Evolutionary conservation across 1,139 yeast species (phyloP), one percentile per base, ranked within the genome.

Genomic region (Saccharomyces hybrid): DNA sequence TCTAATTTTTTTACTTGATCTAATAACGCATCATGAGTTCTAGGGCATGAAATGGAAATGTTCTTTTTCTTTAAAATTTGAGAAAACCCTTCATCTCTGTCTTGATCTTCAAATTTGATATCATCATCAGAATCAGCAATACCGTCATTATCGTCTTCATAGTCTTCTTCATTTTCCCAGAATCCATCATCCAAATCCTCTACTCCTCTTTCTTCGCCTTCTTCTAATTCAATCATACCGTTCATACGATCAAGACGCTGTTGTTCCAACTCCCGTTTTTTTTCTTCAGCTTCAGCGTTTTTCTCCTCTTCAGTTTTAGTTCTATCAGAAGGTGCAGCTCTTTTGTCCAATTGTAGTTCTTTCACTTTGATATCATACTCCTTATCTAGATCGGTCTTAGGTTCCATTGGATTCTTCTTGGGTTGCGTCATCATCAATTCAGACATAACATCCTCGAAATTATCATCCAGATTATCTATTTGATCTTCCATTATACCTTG

Each of bases 261-360:
- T 50, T 80, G 81, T 67, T 90, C 97, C 57, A 89, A 76, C 63
- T 82, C 80, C 63, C 81, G 81, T 72, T 79, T 76, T 63, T 80
- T 82, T 42, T 84, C 90, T 6, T 79, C 82, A 60, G 81, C 81
- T 65, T 88, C 97, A 53, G 78, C 75, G 47, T 76, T 78, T 23
- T 90, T 58, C 70, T 95, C 99, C 68, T 93, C 97, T 1, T 82
- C 88, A 0, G 98, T 91, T 72, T 91, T 89, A 1, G 97, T 90
- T 70, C 97, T 79, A 57, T 90, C 97, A n/a, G 95, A 83, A n/a
- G 99, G 99, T 8, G 81, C 90, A 0, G 98, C 91, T 63, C 98
- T 80, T 66, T 86, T 81, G 57, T 95, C 99, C 66, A 87, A 79
- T 4, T 84, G 84, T 65, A 93, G 78, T 64, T 87, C 93, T 57